Percentiles rank a stretch among this genome's conserved stretches.
Evolutionary conservation across 2,329 filamentous ascomycete species (phyloP).

Genomic region (Rugonectria rugulosa): DNA sequence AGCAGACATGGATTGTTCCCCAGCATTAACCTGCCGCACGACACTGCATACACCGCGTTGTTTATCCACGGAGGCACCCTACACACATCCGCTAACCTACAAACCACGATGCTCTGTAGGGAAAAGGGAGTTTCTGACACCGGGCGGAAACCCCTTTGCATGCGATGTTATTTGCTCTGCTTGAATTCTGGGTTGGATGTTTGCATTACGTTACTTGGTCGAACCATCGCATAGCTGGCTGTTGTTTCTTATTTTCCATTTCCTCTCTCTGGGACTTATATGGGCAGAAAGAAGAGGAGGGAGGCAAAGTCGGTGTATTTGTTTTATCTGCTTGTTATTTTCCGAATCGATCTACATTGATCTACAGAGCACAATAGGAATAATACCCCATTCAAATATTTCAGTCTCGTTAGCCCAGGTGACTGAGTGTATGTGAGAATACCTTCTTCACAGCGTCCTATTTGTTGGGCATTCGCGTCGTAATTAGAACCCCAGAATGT

Average conservation of each 20-base stretch:
- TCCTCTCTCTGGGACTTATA: conserved; percentile 9
- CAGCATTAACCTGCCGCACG: too few relatives aligned
- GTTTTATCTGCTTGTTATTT: conserved; percentile 18
- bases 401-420: too few relatives aligned
- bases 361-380: conserved; percentile 39
- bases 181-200: conserved; percentile 18
- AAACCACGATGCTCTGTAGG: conserved; percentile 17
- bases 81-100: conserved; percentile 23
- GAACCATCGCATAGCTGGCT: conserved; percentile 15
- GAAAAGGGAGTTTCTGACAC: conserved; percentile 25
- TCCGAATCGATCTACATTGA: conserved; percentile 28
- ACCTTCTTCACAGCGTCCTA: too few relatives aligned
- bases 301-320: conserved; percentile 28
- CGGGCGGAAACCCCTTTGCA: conserved; percentile 6
- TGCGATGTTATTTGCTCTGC: conserved; percentile 4
- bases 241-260: neutral
- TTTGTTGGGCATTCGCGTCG: too few relatives aligned
- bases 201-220: conserved; percentile 9
- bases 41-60: conserved; percentile 26
- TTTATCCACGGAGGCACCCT: conserved; percentile 29
- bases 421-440: too few relatives aligned
- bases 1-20: too few relatives aligned
- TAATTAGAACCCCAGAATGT: too few relatives aligned
- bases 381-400: conserved; percentile 37
- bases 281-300: conserved; percentile 20